These are phyloP conservation scores for Leccinum ponderosum DNA, from an alignment of 1,284 basidiomycete genomes.

Conservation along the genomic window DNA sequence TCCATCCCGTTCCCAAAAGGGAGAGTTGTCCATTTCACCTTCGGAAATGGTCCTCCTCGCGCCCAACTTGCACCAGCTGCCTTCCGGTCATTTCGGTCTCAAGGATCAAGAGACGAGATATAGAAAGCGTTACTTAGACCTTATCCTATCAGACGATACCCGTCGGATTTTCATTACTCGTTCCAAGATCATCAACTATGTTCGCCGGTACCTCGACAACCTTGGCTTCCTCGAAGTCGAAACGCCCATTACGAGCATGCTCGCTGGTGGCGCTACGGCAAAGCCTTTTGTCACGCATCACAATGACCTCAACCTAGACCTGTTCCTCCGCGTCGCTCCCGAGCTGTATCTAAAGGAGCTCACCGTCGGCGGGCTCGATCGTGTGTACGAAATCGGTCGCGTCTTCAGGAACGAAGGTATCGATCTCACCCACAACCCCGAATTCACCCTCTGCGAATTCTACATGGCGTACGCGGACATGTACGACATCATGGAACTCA, in stretches of 20 bases:
- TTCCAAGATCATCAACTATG: conserved; percentile 85
- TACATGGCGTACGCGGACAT: conserved; percentile 99
- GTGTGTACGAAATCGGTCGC: conserved; percentile 97
- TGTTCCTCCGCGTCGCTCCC: conserved; percentile 98
- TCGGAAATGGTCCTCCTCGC: conserved; percentile 86
- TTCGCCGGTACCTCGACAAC: conserved; percentile 89
- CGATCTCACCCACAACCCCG: conserved; percentile 97
- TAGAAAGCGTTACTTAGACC: conserved; percentile 98
- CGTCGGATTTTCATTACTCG: conserved; percentile 93
- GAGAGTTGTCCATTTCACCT: conserved; percentile 92
- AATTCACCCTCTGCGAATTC: conserved; percentile 99
- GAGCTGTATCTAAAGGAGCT: conserved; percentile 99
- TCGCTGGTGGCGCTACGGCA: conserved; percentile 96
- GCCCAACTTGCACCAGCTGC: conserved; percentile 95
- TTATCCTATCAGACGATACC: conserved; percentile 93
- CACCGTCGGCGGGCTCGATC: conserved; percentile 94
- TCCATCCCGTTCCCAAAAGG: conserved; percentile 93
- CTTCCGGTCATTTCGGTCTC: conserved; percentile 86
- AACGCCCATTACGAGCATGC: conserved; percentile 98
- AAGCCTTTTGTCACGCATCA: conserved; percentile 99
- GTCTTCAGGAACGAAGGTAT: conserved; percentile 99
- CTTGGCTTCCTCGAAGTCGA: conserved; percentile 99
- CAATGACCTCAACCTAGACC: conserved; percentile 96
- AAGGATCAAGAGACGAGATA: conserved; percentile 98
- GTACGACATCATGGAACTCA: conserved; percentile 99